Conservation (phyloP, 108 stramenopile genomes). For the Chaetoceros muelleri region DNA sequence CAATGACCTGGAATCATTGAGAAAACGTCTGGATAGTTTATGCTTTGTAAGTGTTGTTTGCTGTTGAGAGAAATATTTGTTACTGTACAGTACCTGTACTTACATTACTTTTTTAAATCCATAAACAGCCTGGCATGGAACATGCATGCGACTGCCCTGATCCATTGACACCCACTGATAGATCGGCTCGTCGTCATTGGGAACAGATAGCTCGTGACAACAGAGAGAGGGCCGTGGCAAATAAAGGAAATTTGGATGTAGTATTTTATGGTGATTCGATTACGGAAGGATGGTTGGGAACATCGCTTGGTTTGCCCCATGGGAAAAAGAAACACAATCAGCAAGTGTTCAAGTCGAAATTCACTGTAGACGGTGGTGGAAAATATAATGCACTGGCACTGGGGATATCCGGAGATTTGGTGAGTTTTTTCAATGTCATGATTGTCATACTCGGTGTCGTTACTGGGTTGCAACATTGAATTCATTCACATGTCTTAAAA, state of each 20-base stretch:
- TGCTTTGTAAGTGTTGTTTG: too few species aligned
- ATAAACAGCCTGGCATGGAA: conserved; percentile 39
- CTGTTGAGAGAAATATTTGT: too few species aligned
- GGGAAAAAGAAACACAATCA: conserved; percentile 1
- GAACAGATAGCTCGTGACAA: conserved; percentile 30
- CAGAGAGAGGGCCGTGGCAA: conserved; percentile 23
- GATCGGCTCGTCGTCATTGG: conserved; percentile 25
- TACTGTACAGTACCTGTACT: too few species aligned
- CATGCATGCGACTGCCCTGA: conserved; percentile 41
- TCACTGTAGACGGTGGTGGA: conserved; percentile 34
- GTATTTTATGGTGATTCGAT: conserved; percentile 65
- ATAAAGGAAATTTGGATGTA: conserved; percentile 36
- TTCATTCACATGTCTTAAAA: too few species aligned
- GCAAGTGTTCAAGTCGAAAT: conserved; percentile 33
- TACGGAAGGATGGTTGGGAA: conserved; percentile 46
- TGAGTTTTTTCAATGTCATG: conserved; percentile 11
- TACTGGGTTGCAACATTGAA: not conserved
- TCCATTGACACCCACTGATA: conserved; percentile 29
- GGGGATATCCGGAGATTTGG: conserved; percentile 62
- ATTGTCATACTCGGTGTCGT: not conserved
- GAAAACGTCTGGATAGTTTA: too few species aligned
- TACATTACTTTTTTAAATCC: too few species aligned
- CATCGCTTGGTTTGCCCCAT: conserved; percentile 13
- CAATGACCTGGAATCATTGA: too few species aligned
- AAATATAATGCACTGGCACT: conserved; percentile 46